Base-by-base conservation (phyloP, 2,329 filamentous ascomycete species). In the Fusarium concolor region DNA sequence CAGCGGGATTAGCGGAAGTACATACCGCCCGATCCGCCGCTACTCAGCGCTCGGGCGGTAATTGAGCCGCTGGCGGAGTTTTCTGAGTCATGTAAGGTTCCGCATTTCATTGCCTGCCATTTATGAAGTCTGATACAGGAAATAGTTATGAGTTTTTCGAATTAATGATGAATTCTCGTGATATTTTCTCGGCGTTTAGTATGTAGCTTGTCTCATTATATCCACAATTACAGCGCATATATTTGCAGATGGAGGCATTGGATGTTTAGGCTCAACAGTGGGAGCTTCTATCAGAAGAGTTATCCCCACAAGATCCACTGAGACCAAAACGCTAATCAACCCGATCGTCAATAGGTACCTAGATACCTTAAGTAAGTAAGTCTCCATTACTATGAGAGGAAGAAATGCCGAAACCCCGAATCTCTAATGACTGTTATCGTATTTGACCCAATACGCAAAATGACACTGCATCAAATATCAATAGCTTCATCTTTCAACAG, bases 61-160 rank as follows among this genome's bases (percentile, higher is more conserved):
- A 37, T 24, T 44, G 44, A 56, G 59, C 65, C 65, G 65, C 64
- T 65, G 65, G 42, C 46, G 39, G 65, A 54, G 41, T 35, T 43
- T 47, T 44, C 47, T 67, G 65, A 68, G 49, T 67, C 64, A 67
- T 60, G 64, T 26, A 22, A 59, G 29, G 43, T 41, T 59, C 45
- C 37, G 31, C 64, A 65, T 43, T n/a, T 29, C 10, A 22, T 43
- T 29, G n/a, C 49, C 31, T 49, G 14, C 37, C 24, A 62, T 41
- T 26, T 26, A 11, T 38, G 14, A 38, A 33, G n/a, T 15, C 26
- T 31, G 47, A 56, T 55, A 6, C n/a, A 31, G 18, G 15, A 8
- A 17, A 33, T 33, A 33, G 14, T 6, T 17, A 33, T 33, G 31
- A 33, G 14, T 33, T 12, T 31, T 15, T 33, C 31, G 31, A 33